Conservation (phyloP, 306 rosid genomes). For the Prunus fruticosa region DNA sequence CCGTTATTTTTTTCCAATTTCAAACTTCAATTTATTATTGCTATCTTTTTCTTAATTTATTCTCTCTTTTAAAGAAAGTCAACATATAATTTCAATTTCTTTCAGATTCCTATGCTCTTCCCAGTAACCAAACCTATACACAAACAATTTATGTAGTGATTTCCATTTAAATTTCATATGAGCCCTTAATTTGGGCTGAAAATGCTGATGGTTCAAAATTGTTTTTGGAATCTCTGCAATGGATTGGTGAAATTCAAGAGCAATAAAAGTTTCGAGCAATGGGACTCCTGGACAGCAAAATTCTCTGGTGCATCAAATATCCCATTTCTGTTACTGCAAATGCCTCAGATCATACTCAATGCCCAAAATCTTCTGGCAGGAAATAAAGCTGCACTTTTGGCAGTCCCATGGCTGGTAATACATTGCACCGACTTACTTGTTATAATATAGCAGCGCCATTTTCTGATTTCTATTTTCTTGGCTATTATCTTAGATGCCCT, state of each 20-base stretch:
- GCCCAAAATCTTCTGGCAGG: slow-evolving; percentile 70
- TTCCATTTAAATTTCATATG: neutral
- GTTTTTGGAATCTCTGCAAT: slow-evolving; percentile 36
- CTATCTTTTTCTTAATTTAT: neutral
- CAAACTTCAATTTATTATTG: neutral
- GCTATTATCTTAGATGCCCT: neutral
- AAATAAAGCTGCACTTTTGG: slow-evolving; percentile 65
- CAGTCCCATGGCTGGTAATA: slow-evolving; percentile 80
- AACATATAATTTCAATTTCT: neutral
- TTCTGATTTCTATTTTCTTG: neutral
- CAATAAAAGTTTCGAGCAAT: slow-evolving; percentile 52
- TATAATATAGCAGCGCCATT: neutral
- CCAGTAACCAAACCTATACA: neutral
- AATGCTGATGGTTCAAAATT: neutral
- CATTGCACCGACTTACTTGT: slow-evolving; percentile 4
- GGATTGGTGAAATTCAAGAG: slow-evolving; percentile 40
- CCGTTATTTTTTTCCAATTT: neutral
- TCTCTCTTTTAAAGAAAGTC: no score
- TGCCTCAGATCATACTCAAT: slow-evolving; percentile 85
- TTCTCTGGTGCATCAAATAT: slow-evolving; percentile 80
- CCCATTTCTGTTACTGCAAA: slow-evolving; percentile 76
- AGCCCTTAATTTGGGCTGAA: neutral
- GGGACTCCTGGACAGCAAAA: slow-evolving; percentile 77
- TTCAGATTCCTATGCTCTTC: neutral
- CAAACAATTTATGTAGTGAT: no score